Evolutionary conservation across 192 early-diverging fungal genomes (phyloP).

Genomic region (Podila minutissima): DNA sequence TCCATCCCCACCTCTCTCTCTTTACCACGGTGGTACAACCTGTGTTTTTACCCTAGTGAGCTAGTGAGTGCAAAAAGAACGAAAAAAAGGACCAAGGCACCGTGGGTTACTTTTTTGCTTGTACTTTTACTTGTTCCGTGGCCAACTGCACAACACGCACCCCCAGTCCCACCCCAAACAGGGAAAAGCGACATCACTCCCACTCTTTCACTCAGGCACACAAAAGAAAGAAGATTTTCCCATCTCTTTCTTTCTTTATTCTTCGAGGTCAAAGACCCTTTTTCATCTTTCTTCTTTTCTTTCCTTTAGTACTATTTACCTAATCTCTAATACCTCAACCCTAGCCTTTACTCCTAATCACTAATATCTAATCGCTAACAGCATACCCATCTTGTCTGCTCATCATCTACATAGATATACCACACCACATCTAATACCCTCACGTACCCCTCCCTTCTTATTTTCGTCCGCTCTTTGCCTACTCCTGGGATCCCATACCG

Average conservation of each 20-base stretch:
- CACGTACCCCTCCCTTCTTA: too few relatives aligned
- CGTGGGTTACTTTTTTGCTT: too few relatives aligned
- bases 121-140: too few relatives aligned
- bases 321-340: conserved; percentile 1
- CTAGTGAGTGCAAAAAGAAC: background rate
- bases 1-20: too few relatives aligned
- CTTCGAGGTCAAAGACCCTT: background rate
- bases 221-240: too few relatives aligned
- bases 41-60: background rate
- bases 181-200: background rate
- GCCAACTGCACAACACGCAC: too few relatives aligned
- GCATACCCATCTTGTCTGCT: too few relatives aligned
- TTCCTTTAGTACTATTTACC: background rate
- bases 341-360: background rate
- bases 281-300: conserved; percentile 4
- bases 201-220: conserved; percentile 1
- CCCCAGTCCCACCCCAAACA: background rate
- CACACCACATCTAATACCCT: too few relatives aligned
- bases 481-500: background rate
- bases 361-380: too few relatives aligned
- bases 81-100: background rate
- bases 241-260: background rate
- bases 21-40: conserved; percentile 14
- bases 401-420: too few relatives aligned
- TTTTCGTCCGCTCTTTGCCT: too few relatives aligned